phyloP scores from a whole-genome alignment of 805 yeast species.

The Starmerella floris region DNA sequence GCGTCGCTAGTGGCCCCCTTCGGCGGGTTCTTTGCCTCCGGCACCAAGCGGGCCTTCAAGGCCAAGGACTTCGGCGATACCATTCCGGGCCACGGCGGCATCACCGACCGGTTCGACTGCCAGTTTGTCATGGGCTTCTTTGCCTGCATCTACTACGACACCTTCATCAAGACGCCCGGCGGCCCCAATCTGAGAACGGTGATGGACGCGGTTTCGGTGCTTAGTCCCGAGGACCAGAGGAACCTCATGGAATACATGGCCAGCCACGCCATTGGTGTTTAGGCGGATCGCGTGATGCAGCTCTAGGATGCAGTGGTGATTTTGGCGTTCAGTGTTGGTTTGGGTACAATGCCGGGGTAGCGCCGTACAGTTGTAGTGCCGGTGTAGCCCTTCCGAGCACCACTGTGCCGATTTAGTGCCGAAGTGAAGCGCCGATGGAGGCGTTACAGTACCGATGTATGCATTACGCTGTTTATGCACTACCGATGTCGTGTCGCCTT shows the following conservation, averaged over 20 bases:
- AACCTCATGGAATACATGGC: conserved; percentile 1
- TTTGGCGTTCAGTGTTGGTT: too few species aligned
- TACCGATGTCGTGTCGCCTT: too few species aligned
- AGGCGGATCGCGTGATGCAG: too few species aligned
- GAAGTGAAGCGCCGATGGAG: too few species aligned
- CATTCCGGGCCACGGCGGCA: conserved; percentile 98
- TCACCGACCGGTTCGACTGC: conserved; percentile 94
- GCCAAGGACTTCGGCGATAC: conserved; percentile 97
- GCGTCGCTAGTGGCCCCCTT: conserved; percentile 96
- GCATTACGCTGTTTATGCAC: too few species aligned
- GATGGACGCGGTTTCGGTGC: conserved; percentile 46
- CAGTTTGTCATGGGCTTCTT: conserved; percentile 97
- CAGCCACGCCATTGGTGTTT: neutral
- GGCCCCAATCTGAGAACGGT: conserved; percentile 50
- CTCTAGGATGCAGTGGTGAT: too few species aligned
- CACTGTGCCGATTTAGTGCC: too few species aligned
- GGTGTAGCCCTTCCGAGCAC: too few species aligned
- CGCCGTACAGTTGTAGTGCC: too few species aligned
- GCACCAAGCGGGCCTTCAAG: conserved; percentile 91
- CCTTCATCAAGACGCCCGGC: conserved; percentile 58
- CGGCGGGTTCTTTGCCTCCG: conserved; percentile 96
- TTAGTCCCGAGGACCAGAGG: conserved; percentile 12
- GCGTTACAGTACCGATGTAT: too few species aligned
- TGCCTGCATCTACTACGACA: conserved; percentile 80
- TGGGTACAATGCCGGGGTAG: too few species aligned